Evolutionary conservation across 2,329 filamentous ascomycete genomes (phyloP).

Genomic region (Sclerotinia nivalis): DNA sequence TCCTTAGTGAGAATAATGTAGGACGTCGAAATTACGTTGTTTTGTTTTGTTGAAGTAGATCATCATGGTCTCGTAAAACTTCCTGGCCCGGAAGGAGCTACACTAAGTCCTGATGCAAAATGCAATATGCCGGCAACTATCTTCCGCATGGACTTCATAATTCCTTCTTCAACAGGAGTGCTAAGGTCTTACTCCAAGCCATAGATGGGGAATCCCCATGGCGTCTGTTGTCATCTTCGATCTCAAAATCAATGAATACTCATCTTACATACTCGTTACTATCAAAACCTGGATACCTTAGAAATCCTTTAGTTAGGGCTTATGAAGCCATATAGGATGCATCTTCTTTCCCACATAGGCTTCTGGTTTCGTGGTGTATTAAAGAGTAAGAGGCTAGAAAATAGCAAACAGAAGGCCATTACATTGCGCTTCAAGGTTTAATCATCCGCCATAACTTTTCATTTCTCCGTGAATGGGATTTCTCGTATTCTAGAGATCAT

Average conservation of each 20-base stretch:
- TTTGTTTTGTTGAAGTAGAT: slow-evolving; percentile 1
- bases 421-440: not conserved
- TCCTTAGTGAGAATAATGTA: not conserved
- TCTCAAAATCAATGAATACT: not conserved
- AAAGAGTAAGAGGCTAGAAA: not conserved
- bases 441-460: not conserved
- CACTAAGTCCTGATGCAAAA: slow-evolving; percentile 11
- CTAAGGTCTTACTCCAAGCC: not conserved
- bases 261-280: not conserved
- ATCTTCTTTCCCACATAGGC: slow-evolving; percentile 10
- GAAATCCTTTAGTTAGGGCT: not conserved
- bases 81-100: not conserved
- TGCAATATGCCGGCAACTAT: slow-evolving; percentile 18
- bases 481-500: slow-evolving; percentile 7
- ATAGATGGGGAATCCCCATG: slow-evolving; percentile 18
- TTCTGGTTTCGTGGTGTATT: not conserved
- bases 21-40: not conserved
- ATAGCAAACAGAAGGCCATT: not conserved
- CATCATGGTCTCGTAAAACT: not conserved
- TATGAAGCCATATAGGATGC: not conserved
- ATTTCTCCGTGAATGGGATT: slow-evolving; percentile 4
- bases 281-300: not conserved
- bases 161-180: not conserved
- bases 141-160: not conserved
- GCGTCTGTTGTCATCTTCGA: slow-evolving; percentile 15